phyloP scores from a whole-genome alignment of 2,329 filamentous ascomycete genomes.

The Fusarium burgessii region DNA sequence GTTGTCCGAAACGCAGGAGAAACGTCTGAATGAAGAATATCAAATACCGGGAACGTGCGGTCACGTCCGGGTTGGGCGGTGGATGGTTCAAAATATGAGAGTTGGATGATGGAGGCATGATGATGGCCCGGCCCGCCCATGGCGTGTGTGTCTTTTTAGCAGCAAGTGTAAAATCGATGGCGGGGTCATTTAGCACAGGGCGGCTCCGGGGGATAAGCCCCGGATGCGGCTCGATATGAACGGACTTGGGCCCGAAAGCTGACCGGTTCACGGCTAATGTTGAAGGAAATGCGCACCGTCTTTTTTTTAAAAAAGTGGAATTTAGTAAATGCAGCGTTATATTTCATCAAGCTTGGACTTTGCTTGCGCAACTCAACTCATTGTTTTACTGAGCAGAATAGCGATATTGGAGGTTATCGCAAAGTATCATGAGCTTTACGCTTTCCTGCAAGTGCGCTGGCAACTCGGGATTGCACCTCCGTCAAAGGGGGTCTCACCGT shows the following conservation, averaged over 20 bases:
- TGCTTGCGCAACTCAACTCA: background rate
- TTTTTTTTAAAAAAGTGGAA: background rate
- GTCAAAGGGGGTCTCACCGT: slow-evolving; percentile 35
- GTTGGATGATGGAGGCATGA: slow-evolving; percentile 25
- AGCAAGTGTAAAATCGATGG: slow-evolving; percentile 4
- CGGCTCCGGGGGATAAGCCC: slow-evolving; percentile 29
- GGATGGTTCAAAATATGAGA: slow-evolving; percentile 35
- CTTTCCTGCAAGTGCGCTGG: slow-evolving; percentile 16
- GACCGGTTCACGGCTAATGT: slow-evolving; percentile 10
- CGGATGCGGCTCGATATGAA: slow-evolving; percentile 29
- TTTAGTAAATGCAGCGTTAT: slow-evolving; percentile 23
- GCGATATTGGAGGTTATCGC: background rate
- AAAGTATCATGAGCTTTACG: slow-evolving; percentile 21
- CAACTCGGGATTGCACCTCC: slow-evolving; percentile 29
- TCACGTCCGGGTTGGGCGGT: slow-evolving; percentile 37
- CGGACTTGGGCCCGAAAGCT: slow-evolving; percentile 13
- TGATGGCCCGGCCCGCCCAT: slow-evolving; percentile 37
- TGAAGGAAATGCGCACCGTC: slow-evolving; percentile 19
- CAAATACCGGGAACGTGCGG: slow-evolving; percentile 31
- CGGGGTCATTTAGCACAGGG: slow-evolving; percentile 32
- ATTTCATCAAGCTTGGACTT: slow-evolving; percentile 6
- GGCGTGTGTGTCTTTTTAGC: slow-evolving; percentile 11
- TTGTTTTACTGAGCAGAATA: background rate
- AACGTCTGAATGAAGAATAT: background rate
- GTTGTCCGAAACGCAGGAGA: slow-evolving; percentile 3